Percentiles rank a stretch among this genome's conserved stretches.
These are phyloP conservation scores for Vanrija sp. DNA, from an alignment of 1,284 basidiomycete species.

Conservation along the genomic window DNA sequence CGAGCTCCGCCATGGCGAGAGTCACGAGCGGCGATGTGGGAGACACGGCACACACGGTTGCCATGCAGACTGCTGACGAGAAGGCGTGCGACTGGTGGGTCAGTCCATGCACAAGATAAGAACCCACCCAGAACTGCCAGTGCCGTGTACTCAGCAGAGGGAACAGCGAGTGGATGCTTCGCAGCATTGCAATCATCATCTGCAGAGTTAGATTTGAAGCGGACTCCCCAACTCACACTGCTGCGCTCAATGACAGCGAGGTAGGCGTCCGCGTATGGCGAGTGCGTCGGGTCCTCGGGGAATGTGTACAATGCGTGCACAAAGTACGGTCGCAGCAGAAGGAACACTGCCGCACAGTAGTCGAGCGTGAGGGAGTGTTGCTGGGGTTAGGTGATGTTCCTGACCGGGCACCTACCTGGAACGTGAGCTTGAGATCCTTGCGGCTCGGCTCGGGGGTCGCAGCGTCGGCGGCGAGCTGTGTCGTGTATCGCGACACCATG, in stretches of 20 bases:
- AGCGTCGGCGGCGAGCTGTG: constrained; percentile 12
- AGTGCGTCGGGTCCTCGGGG: constrained; percentile 26
- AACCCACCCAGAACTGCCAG: constrained; percentile 20
- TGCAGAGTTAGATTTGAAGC: background rate
- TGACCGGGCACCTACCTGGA: constrained; percentile 11
- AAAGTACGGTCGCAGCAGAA: constrained; percentile 35
- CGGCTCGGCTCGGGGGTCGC: constrained; percentile 20
- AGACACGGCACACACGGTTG: constrained; percentile 24
- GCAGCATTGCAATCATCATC: constrained; percentile 29
- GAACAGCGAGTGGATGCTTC: constrained; percentile 25
- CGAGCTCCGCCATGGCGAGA: constrained; percentile 25
- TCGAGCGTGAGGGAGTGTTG: constrained; percentile 31
- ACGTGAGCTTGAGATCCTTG: constrained; percentile 21
- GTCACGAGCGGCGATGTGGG: constrained; percentile 23
- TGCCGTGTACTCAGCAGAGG: constrained; percentile 25
- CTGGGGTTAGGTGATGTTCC: background rate
- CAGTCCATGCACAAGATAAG: background rate
- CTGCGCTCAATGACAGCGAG: constrained; percentile 32
- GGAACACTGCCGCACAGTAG: constrained; percentile 26
- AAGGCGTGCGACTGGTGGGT: constrained; percentile 23
- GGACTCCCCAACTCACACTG: constrained; percentile 7
- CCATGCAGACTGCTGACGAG: constrained; percentile 32
- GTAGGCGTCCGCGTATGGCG: constrained; percentile 28
- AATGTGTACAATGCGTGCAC: constrained; percentile 30
- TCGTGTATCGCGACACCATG: constrained; percentile 23